Evolutionary conservation across 768 basidiomycete species (phyloP).

Genomic region (Boletus sp.): DNA sequence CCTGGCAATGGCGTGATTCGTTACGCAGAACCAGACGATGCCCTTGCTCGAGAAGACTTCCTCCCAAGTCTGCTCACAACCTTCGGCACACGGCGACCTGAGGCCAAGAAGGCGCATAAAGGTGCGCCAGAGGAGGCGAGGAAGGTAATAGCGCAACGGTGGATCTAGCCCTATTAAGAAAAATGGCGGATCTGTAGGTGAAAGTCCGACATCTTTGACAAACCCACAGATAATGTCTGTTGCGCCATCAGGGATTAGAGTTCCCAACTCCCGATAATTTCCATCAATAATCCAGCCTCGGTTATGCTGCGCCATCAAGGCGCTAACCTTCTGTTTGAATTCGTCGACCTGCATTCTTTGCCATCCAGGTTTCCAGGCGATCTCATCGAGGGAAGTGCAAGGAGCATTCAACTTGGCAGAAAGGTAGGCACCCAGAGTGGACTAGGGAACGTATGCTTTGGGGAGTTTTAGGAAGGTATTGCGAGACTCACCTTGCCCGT

Average conservation of each 20-base stretch:
- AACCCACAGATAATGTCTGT: constrained; percentile 58
- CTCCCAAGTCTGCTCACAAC: constrained; percentile 43
- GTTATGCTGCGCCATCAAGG: constrained; percentile 29
- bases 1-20: constrained; percentile 34
- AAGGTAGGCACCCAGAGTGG: constrained; percentile 47
- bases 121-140: constrained; percentile 55
- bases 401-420: constrained; percentile 45
- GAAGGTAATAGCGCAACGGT: constrained; percentile 58
- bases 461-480: too few species aligned
- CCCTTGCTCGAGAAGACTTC: constrained; percentile 46
- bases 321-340: constrained; percentile 17
- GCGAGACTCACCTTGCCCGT: constrained; percentile 38
- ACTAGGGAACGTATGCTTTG: constrained; percentile 30
- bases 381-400: constrained; percentile 44
- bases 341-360: constrained; percentile 27
- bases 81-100: constrained; percentile 43
- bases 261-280: constrained; percentile 35
- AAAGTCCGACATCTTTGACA: not conserved
- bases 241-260: constrained; percentile 35
- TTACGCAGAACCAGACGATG: constrained; percentile 51
- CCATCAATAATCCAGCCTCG: constrained; percentile 58
- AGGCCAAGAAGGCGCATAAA: constrained; percentile 42
- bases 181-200: not conserved
- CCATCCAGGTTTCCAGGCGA: constrained; percentile 55
- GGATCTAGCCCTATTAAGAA: constrained; percentile 60